phyloP scores from a whole-genome alignment of 805 yeast species.

The Myxozyma neotropica region DNA sequence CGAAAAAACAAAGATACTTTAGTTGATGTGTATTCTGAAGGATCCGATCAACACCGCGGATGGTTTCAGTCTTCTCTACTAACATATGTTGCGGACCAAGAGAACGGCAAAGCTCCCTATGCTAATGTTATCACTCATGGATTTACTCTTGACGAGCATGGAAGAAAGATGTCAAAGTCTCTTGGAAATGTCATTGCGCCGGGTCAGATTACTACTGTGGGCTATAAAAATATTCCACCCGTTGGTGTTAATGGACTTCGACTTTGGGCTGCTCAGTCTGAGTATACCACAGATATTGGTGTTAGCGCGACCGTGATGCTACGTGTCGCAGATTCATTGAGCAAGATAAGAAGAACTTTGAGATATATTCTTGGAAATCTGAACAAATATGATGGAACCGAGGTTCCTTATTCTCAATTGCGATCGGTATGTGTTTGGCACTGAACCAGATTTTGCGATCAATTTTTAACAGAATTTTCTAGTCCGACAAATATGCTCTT shows the following conservation, averaged over 20 bases:
- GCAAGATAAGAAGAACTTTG: slow-evolving; percentile 80
- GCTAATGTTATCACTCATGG: slow-evolving; percentile 86
- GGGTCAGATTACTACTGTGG: slow-evolving; percentile 58
- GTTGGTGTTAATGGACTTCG: slow-evolving; percentile 91
- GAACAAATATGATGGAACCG: slow-evolving; percentile 43
- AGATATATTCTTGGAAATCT: slow-evolving; percentile 81
- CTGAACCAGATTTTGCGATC: neutral
- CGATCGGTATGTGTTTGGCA: slow-evolving; percentile 29
- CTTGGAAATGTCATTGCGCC: slow-evolving; percentile 82
- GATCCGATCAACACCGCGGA: slow-evolving; percentile 98
- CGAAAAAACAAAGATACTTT: slow-evolving; percentile 46
- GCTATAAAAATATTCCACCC: slow-evolving; percentile 57
- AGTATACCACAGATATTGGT: slow-evolving; percentile 78
- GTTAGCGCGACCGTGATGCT: slow-evolving; percentile 71
- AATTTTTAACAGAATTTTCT: neutral
- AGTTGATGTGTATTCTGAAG: slow-evolving; percentile 89
- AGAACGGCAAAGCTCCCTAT: slow-evolving; percentile 60
- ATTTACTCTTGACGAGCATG: slow-evolving; percentile 81
- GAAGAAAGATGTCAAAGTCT: slow-evolving; percentile 92
- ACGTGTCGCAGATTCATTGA: slow-evolving; percentile 77
- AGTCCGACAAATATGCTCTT: slow-evolving; percentile 62
- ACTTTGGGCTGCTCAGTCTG: slow-evolving; percentile 86
- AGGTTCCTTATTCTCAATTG: slow-evolving; percentile 43
- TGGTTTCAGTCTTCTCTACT: slow-evolving; percentile 96
- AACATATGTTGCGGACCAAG: slow-evolving; percentile 62